Evolutionary conservation across 768 basidiomycete species (phyloP), one percentile per base, ranked within the genome.

Genomic region (Lactarius tabidus): DNA sequence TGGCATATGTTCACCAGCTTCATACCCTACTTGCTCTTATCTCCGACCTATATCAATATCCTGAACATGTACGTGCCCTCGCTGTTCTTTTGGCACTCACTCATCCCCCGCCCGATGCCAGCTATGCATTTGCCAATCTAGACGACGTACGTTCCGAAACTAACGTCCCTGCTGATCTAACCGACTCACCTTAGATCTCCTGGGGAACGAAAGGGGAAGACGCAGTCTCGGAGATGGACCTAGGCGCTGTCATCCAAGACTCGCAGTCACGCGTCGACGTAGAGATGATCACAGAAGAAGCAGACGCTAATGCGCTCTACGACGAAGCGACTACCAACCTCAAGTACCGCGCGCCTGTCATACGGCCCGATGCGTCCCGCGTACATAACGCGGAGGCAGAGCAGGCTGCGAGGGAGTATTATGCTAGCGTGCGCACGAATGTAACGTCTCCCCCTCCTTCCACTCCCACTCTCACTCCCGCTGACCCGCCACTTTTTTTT

Each of bases 201-300:
- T 93, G 95, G 95, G 95, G 95, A 6, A 98, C 95, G n/a, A 98
- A 98, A 75, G 90, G 93, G 76, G 91, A 93, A 69, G 83, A 83
- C 10, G 77, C 81, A 3, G 81, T 84, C 0, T n/a, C n/a, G n/a
- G 87, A 90, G 59, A 82, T 83, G 0, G 93, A 96, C 72, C 85
- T 97, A 20, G 93, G 93, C 12, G 85, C 86, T 8, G 91, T 95
- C 55, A 84, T 86, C 43, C 90, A 93, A 72, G 88, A 94, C 71
- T 86, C 84, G 31, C 80, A 89, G 71, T 87, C 86, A 17, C 86
- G 91, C 70, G 93, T 96, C 53, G 92, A 95, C 72, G 87, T 96
- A 57, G 91, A 95, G 75, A 84, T 95, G 75, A 82, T 89, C 28
- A 86, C 90, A 0, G 89, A 91, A 66, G 84, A 87, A 18, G 90